A percentile compares a stretch with the other conserved stretches of the same genome.
Evolutionary conservation across 2,329 filamentous ascomycete genomes (phyloP).

Genomic region (Canariomyces notabilis): DNA sequence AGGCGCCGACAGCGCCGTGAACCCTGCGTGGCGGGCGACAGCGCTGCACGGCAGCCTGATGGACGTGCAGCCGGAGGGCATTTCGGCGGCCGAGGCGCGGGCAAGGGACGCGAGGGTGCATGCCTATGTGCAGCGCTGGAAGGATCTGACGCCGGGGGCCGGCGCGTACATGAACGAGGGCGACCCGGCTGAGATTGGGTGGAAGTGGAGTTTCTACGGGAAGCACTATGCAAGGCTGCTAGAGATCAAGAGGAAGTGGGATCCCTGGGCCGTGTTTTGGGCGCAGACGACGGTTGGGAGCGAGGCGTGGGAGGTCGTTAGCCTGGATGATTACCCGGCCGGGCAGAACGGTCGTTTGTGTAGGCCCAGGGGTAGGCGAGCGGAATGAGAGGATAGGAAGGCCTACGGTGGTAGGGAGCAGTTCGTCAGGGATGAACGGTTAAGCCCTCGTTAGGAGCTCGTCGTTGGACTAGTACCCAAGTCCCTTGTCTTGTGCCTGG

Average conservation of each 20-base stretch:
- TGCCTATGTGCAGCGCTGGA: constrained; percentile 13
- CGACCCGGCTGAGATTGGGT: constrained; percentile 19
- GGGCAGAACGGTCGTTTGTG: constrained; percentile 24
- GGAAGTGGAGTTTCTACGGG: constrained; percentile 22
- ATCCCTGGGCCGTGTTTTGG: constrained; percentile 34
- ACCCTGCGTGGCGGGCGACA: constrained; percentile 25
- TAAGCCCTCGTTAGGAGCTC: no score
- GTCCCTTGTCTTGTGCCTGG: no score
- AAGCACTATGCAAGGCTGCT: constrained; percentile 28
- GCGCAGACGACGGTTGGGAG: constrained; percentile 19
- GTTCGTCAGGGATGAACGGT: no score
- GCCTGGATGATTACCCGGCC: constrained; percentile 18
- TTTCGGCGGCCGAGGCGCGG: constrained; percentile 14
- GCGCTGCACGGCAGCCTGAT: constrained; percentile 20
- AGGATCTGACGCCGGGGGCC: constrained; percentile 16
- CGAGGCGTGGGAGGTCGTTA: constrained; percentile 21
- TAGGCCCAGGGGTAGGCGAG: not conserved
- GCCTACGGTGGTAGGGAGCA: not conserved
- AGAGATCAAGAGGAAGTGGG: constrained; percentile 37
- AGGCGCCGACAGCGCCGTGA: constrained; percentile 23
- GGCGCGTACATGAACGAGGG: constrained; percentile 24
- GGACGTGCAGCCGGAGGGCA: constrained; percentile 14
- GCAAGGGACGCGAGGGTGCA: constrained; percentile 11
- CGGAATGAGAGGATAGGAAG: not conserved
- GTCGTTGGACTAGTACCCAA: no score